These are phyloP conservation scores for Rhizopogon vesiculosus DNA, from an alignment of 768 basidiomycete species.

Conservation along the genomic window DNA sequence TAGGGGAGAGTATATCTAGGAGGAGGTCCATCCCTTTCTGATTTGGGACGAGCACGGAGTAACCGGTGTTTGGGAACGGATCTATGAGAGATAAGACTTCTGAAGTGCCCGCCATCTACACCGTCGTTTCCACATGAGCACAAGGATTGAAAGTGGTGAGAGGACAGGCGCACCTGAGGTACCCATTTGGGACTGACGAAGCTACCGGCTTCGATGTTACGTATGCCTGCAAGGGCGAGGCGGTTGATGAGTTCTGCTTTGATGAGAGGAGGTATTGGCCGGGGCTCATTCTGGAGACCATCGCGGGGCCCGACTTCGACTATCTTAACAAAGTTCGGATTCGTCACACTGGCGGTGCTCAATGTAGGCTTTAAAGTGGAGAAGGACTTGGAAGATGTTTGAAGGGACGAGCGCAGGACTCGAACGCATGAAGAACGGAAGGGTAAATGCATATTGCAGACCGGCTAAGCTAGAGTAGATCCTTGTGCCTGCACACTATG, in stretches of 20 bases:
- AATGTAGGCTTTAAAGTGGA: not conserved
- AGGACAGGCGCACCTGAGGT: slow-evolving; percentile 59
- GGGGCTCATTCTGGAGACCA: slow-evolving; percentile 87
- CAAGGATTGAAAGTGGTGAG: not conserved
- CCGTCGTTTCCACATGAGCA: not conserved
- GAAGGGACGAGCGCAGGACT: not conserved
- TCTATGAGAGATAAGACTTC: slow-evolving; percentile 63
- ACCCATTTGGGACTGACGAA: slow-evolving; percentile 95
- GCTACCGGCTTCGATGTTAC: slow-evolving; percentile 78
- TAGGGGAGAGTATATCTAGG: slow-evolving; percentile 43
- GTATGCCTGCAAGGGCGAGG: slow-evolving; percentile 62
- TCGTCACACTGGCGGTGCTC: not conserved
- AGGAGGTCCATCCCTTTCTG: slow-evolving; percentile 70
- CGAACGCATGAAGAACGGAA: not conserved
- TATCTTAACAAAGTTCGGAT: slow-evolving; percentile 34
- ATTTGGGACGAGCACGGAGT: slow-evolving; percentile 82
- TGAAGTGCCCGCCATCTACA: slow-evolving; percentile 83
- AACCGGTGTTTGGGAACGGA: slow-evolving; percentile 49
- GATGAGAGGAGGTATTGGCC: slow-evolving; percentile 61
- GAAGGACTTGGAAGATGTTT: not conserved
- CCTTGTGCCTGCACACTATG: too few relatives aligned
- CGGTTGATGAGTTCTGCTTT: slow-evolving; percentile 80
- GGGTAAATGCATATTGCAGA: not conserved
- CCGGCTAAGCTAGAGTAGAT: too few relatives aligned
- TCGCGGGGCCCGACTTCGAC: slow-evolving; percentile 92